Base-by-base conservation (phyloP, 1,284 basidiomycete species). In the Thelephora terrestris region DNA sequence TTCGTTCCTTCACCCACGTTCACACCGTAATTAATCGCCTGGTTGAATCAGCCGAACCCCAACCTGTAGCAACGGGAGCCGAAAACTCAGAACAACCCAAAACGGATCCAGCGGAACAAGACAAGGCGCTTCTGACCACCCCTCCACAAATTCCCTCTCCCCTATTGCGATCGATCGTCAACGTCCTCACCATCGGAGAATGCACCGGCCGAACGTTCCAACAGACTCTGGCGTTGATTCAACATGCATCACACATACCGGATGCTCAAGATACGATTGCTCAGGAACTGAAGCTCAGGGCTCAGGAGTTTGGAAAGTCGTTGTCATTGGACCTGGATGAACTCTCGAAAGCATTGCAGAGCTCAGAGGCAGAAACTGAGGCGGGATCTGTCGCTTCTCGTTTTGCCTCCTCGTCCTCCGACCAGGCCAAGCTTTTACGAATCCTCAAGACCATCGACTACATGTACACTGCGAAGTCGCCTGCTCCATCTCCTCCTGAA, bases 381-480 rank as follows among this genome's bases (percentile, higher is more conserved):
- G 74, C 81, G 7, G 79, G 78, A 29, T 75, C 84, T 3, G 79
- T 87, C 10, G 79, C 93, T 10, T 78, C 84, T 43, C 90, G 87
- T 58, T 96, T 98, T 66, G 93, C 92, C 1, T 83, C 91, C 0
- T 85, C 92, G 0, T 91, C 91, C 2, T 93, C 93, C 0, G 80
- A 83, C 43, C 93, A 98, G 69, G 91, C 94, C 23, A 95, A 95
- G 66, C 75, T 98, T 2, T 73, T 98, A 3, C 77, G 93, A 21
- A 84, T 97, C 6, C 71, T 98, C 53, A 98, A 97, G 71, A 95
- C 92, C 7, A 88, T 97, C 59, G 93, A 97, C 62, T 94, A 92
- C 64, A 91, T 96, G 79, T 91, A 91, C 66, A 82, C 86, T 1
- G 78, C 83, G 20, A 85, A 81, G 58, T 59, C 75, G 16, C 57